phyloP scores from a whole-genome alignment of 2,329 filamentous ascomycete genomes.

The Claviceps monticola region DNA sequence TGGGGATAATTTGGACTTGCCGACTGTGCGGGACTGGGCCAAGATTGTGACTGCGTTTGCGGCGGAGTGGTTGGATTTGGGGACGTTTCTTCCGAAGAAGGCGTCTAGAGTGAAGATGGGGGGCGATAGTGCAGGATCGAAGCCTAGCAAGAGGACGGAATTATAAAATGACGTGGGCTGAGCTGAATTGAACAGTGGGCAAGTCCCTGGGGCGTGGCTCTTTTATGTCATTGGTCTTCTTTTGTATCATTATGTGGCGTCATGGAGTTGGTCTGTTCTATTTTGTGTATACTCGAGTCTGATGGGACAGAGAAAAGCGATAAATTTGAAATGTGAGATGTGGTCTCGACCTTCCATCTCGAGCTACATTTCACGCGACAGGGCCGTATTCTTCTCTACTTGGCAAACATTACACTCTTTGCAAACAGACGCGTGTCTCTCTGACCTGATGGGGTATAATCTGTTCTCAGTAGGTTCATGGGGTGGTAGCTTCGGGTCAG shows the following conservation, averaged over 20 bases:
- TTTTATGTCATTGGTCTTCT: neutral
- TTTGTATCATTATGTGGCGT: neutral
- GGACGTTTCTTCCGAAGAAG: constrained; percentile 21
- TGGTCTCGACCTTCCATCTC: no score
- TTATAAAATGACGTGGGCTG: constrained; percentile 8
- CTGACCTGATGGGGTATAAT: no score
- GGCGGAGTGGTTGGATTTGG: constrained; percentile 82
- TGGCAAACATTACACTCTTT: no score
- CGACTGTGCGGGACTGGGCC: constrained; percentile 77
- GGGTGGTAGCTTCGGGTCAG: no score
- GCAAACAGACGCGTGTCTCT: no score
- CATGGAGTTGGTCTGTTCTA: neutral
- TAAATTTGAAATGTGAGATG: no score
- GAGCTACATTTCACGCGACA: no score
- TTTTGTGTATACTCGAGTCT: no score
- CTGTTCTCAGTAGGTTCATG: no score
- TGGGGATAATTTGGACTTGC: constrained; percentile 66
- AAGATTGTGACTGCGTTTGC: constrained; percentile 72
- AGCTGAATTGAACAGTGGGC: neutral
- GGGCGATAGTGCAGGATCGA: constrained; percentile 12
- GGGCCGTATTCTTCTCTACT: no score
- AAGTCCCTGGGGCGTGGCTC: neutral
- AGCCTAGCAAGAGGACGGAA: constrained; percentile 19
- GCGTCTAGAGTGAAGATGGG: constrained; percentile 12
- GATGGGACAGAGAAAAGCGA: no score